Base-by-base conservation (phyloP, 2,329 filamentous ascomycete species). In the Sclerotinia trifoliorum region DNA sequence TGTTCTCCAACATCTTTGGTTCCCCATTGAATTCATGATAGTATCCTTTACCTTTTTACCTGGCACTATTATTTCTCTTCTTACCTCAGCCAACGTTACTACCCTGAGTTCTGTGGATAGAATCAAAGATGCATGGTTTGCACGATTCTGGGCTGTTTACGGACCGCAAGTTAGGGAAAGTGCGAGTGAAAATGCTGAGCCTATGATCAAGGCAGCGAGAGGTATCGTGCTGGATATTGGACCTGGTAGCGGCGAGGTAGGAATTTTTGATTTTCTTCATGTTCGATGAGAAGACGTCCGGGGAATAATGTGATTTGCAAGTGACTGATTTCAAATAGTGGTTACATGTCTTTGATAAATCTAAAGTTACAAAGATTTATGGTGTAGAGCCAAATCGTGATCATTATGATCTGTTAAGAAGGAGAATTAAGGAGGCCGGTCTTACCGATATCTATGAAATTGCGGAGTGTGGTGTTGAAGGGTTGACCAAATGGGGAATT, bases 341-440 rank as follows among this genome's bases (percentile, higher is more conserved):
- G 61, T 52, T 68, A 32, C 61, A 55, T 42, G 51, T 64, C 26
- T 68, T 68, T 39, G 66, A 32, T 68, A 72, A 51, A 57, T 67
- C 65, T 26, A 62, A 54, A 52, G 48, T 80, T 58, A 79, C 74
- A 2, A 80, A 77, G 70, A 79, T 90, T 55, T 89, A 86, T 73
- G 88, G 88, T 66, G 82, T 90, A 5, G 88, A 91, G 78, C 88
- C 88, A 3, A 90, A 89, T 75, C 66, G 75, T 0, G 81, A 80
- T 48, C 84, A 85, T 66, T 85, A 88, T 71, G 75, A 75, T 0
- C 77, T 77, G 6, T 78, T 91, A 64, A 77, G 80, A 1, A 74
- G 76, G 51, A 82, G 81, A 29, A 81, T 88, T 5, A 74, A 77
- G 15, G 80, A 81, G 1, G 81, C 85, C 1, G 86, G 85, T 0